Conservation (phyloP, 192 early-diverging fungal species). For the Phycomyces blakesleeanus region DNA sequence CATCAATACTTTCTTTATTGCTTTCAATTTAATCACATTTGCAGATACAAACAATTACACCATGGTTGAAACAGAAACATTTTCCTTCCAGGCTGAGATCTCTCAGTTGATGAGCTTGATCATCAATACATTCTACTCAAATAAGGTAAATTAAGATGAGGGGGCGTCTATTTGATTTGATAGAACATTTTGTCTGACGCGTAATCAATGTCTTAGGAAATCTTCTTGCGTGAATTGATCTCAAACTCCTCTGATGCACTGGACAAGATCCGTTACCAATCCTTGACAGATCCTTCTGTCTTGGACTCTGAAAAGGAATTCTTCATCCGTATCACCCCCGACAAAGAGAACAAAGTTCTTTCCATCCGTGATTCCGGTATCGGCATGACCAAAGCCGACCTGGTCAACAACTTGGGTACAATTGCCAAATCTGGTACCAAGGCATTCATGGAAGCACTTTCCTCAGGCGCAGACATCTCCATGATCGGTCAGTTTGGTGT, state of each 20-base stretch:
- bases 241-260: slow-evolving; percentile 67
- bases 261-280: slow-evolving; percentile 98
- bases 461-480: slow-evolving; percentile 93
- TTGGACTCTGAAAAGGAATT: slow-evolving; percentile 91
- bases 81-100: slow-evolving; percentile 98
- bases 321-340: slow-evolving; percentile 88
- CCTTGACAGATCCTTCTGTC: slow-evolving; percentile 86
- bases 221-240: slow-evolving; percentile 97
- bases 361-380: slow-evolving; percentile 87
- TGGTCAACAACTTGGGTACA: slow-evolving; percentile 97
- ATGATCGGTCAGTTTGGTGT: slow-evolving; percentile 99
- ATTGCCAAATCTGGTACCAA: slow-evolving; percentile 99
- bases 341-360: slow-evolving; percentile 66
- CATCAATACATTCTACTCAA: slow-evolving; percentile 99
- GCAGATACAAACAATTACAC: slow-evolving; percentile 5
- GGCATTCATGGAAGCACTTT: slow-evolving; percentile 98
- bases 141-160: slow-evolving; percentile 57
- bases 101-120: slow-evolving; percentile 99
- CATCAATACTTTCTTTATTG: neutral
- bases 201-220: slow-evolving; percentile 31
- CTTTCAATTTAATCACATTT: slow-evolving; percentile 2
- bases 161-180: too few species aligned
- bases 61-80: slow-evolving; percentile 59
- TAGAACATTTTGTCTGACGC: neutral
- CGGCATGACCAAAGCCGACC: slow-evolving; percentile 92